Percentiles rank a stretch among this genome's conserved stretches.
Evolutionary conservation across 1,284 basidiomycete genomes (phyloP).

Genomic region (Schizopora paradoxa): DNA sequence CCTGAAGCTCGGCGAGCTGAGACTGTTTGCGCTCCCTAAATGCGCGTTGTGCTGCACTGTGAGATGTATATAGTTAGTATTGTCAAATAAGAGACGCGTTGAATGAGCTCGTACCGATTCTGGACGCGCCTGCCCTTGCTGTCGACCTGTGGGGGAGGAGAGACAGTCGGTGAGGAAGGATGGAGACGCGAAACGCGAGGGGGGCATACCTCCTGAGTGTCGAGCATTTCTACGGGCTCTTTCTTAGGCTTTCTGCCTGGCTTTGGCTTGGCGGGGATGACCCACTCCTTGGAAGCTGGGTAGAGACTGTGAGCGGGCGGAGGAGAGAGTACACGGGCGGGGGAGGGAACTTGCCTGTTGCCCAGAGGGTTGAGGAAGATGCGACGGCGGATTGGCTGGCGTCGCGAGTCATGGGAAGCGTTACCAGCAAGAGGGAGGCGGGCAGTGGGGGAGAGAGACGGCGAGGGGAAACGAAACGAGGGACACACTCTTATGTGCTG

Average conservation of each 20-base stretch:
- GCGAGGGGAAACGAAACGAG: no score
- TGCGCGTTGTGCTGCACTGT: constrained; percentile 84
- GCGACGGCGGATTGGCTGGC: constrained; percentile 26
- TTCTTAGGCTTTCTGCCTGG: constrained; percentile 87
- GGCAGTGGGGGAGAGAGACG: constrained; percentile 12
- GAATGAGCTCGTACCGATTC: constrained; percentile 49
- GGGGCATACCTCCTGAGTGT: constrained; percentile 43
- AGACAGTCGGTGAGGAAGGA: constrained; percentile 20
- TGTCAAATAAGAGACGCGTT: not conserved
- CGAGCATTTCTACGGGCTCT: constrained; percentile 40
- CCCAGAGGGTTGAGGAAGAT: constrained; percentile 49
- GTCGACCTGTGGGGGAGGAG: constrained; percentile 34
- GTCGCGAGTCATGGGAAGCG: constrained; percentile 27
- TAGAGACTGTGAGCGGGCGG: constrained; percentile 18
- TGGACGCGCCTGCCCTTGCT: constrained; percentile 65
- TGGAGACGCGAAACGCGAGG: constrained; percentile 12
- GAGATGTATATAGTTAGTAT: constrained; percentile 2
- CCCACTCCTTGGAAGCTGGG: constrained; percentile 84
- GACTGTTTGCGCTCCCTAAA: constrained; percentile 89
- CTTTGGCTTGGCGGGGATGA: constrained; percentile 84
- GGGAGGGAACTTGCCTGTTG: constrained; percentile 36
- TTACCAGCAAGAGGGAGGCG: constrained; percentile 11
- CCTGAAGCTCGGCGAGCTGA: constrained; percentile 86
- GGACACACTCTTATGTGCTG: no score
- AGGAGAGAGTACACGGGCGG: constrained; percentile 20